Base-by-base conservation (phyloP, 164 flowering plant genomes). In the Cinnamomum chago region DNA sequence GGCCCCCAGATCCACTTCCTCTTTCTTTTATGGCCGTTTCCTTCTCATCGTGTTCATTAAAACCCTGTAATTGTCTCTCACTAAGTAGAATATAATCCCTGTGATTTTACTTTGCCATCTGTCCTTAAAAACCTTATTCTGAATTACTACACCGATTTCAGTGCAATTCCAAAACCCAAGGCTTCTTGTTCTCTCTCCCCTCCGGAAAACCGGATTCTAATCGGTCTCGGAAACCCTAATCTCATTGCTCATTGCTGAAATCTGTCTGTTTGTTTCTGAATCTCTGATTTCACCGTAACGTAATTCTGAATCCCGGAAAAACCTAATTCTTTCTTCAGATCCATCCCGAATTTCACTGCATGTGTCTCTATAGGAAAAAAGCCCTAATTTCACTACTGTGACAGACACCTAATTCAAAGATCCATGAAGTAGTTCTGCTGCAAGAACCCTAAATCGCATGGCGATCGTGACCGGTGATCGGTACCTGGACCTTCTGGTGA, bases 381-480 rank as follows among this genome's bases (percentile, higher is more conserved):
- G 33, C 33, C 67, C 24, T 22, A 64, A 22, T 23, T 22, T 13
- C 14, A 30, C 33, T 30, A 25, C 13, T 1, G 10, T 35, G 47
- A 35, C 47, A 7, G 47, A 35, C 1, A 4, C 28, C 12, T 6
- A 64, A 64, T 23, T 64, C 67, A 11, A 64, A 24, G 13, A 64
- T 3, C 28, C 10, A 35, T 35, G 47, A 35, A 35, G 47, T 35
- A 35, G 10, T 35, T 7, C 65, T 17, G 7, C 60, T 55, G 60
- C 60, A 14, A 1, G 60, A 2, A 14, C 18, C 20, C 60, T 3
- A 52, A 17, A 55, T 55, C 60, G 60, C 60, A 90, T 92, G 97
- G 89, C 88, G 82, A 82, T 92, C 76, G 97, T 94, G 50, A 92
- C 98, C 12, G 98, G 98, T 55, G 98, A 94, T 78, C 83, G 92